phyloP scores from a whole-genome alignment of 140 eudicot species.

The Stevia rebaudiana region DNA sequence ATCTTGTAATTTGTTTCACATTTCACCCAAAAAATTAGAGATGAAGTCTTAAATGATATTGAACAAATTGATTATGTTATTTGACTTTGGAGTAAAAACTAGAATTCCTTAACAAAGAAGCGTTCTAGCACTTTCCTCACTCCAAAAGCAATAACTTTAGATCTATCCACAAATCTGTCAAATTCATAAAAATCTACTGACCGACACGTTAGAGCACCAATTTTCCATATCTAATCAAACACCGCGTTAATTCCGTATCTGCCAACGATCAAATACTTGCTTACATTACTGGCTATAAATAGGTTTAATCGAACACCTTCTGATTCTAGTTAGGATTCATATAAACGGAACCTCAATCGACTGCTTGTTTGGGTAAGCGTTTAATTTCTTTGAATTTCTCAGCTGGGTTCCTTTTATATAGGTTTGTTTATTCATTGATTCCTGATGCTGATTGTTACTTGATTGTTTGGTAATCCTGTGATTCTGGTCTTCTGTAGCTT shows the following conservation, averaged over 20 bases:
- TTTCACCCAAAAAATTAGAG: too few species aligned
- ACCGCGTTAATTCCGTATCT: slow-evolving; percentile 32
- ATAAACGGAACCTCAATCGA: slow-evolving; percentile 7
- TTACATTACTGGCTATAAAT: slow-evolving; percentile 16
- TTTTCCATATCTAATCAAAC: neutral
- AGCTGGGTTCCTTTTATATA: slow-evolving; percentile 7
- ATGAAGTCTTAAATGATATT: too few species aligned
- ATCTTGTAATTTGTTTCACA: too few species aligned
- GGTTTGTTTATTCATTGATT: slow-evolving; percentile 21
- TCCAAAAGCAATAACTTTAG: slow-evolving; percentile 3
- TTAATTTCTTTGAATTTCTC: neutral
- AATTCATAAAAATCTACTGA: neutral
- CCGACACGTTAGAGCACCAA: slow-evolving; percentile 19
- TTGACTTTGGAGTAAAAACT: neutral
- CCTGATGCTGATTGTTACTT: slow-evolving; percentile 19
- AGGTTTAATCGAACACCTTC: neutral
- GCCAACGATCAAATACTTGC: neutral
- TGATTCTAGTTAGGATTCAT: neutral
- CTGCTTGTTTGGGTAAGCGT: slow-evolving; percentile 7
- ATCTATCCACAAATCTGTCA: neutral
- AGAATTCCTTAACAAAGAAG: slow-evolving; percentile 1
- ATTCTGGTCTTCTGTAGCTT: neutral
- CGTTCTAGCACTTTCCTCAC: neutral
- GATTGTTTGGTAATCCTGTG: slow-evolving; percentile 7
- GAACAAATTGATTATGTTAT: too few species aligned